A percentile compares a stretch with the other conserved stretches of the same genome.
phyloP scores from a whole-genome alignment of 2,329 filamentous ascomycete genomes.

The Periconia digitata region DNA sequence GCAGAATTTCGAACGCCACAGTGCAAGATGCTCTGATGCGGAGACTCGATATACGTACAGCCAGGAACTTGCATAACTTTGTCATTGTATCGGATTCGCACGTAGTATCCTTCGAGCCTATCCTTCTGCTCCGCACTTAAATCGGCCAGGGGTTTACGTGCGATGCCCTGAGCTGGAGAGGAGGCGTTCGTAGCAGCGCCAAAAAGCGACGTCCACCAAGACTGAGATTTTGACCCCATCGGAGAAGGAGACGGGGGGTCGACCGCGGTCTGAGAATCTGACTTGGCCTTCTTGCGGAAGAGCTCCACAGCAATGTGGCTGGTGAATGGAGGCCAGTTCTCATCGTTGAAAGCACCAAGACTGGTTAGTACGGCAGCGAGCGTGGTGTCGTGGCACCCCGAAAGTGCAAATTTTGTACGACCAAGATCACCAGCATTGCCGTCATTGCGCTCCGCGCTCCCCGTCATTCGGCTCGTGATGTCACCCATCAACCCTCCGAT shows the following conservation, averaged over 20 bases:
- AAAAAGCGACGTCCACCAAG: constrained; percentile 44
- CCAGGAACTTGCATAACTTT: constrained; percentile 77
- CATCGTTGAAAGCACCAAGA: constrained; percentile 73
- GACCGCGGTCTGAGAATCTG: constrained; percentile 2
- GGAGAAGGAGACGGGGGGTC: constrained; percentile 1
- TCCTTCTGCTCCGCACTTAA: constrained; percentile 61
- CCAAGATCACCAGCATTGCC: constrained; percentile 35
- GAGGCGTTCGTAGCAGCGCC: constrained; percentile 20
- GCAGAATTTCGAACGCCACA: no score
- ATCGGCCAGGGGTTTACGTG: constrained; percentile 60
- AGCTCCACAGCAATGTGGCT: constrained; percentile 90
- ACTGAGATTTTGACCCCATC: constrained; percentile 17
- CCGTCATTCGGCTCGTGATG: constrained; percentile 60
- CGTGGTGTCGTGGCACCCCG: constrained; percentile 92
- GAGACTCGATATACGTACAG: no score
- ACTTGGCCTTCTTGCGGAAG: constrained; percentile 60
- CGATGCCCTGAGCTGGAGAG: constrained; percentile 50
- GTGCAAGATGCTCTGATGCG: no score
- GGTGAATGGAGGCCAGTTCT: constrained; percentile 88
- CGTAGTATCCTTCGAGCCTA: constrained; percentile 75
- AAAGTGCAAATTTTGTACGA: constrained; percentile 72
- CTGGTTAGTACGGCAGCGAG: constrained; percentile 76
- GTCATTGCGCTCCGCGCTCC: constrained; percentile 37
- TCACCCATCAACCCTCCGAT: constrained; percentile 86
- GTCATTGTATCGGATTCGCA: constrained; percentile 91